These are phyloP conservation scores for Annulohypoxylon bovei DNA, from an alignment of 495 filamentous ascomycete species.

Conservation along the genomic window DNA sequence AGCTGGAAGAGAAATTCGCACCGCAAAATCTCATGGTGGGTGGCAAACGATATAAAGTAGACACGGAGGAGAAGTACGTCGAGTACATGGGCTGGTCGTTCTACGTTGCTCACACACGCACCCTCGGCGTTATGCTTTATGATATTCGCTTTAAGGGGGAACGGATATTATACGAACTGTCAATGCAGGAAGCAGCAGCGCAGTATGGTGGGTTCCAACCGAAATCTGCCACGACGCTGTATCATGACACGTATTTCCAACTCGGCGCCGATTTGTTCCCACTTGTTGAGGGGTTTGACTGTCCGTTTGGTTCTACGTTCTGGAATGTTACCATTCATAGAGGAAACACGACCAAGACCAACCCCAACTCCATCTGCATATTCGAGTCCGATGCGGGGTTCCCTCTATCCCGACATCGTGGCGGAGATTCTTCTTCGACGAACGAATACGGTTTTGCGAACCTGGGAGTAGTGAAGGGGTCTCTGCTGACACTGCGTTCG, in stretches of 20 bases:
- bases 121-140: conserved; percentile 58
- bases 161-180: conserved; percentile 64
- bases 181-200: conserved; percentile 63
- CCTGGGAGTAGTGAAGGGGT: conserved; percentile 56
- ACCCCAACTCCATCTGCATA: conserved; percentile 59
- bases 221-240: conserved; percentile 53
- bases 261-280: conserved; percentile 56
- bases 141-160: conserved; percentile 66
- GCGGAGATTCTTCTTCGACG: conserved; percentile 38
- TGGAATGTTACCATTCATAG: conserved; percentile 53
- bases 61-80: conserved; percentile 60
- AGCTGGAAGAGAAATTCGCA: conserved; percentile 53
- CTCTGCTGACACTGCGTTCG: conserved; percentile 55
- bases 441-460: conserved; percentile 51
- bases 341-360: conserved; percentile 46
- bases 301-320: conserved; percentile 61
- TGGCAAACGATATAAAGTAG: conserved; percentile 55
- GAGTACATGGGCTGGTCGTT: conserved; percentile 66
- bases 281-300: conserved; percentile 64
- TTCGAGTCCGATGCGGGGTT: conserved; percentile 63
- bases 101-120: conserved; percentile 58
- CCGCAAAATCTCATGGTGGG: conserved; percentile 51
- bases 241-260: conserved; percentile 58
- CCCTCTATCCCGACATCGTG: conserved; percentile 58
- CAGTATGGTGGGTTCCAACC: conserved; percentile 65